These are phyloP conservation scores for Boletus semigastroideus DNA, from an alignment of 1,284 basidiomycete species.

Conservation along the genomic window DNA sequence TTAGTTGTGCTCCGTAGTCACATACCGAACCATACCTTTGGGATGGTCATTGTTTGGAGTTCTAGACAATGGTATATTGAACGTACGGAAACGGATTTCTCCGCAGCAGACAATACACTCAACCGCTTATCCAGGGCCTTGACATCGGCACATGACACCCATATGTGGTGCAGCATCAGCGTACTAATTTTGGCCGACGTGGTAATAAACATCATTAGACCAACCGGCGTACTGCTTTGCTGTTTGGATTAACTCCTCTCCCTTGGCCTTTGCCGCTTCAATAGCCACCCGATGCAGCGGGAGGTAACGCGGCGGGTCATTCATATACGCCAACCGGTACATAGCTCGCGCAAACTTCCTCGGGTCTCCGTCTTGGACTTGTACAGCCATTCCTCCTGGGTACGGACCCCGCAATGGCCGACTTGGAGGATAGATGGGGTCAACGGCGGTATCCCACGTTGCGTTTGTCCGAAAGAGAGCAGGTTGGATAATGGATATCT, in stretches of 20 bases:
- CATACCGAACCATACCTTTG: conserved; percentile 31
- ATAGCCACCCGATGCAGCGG: conserved; percentile 27
- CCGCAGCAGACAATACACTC: background rate
- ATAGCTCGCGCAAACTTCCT: conserved; percentile 23
- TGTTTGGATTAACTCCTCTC: conserved; percentile 24
- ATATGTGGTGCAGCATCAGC: no score
- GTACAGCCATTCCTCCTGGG: conserved; percentile 4
- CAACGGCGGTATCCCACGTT: conserved; percentile 2
- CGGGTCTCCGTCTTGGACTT: conserved; percentile 19
- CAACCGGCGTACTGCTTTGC: conserved; percentile 30
- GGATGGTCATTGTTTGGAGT: background rate
- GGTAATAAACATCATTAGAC: conserved; percentile 30
- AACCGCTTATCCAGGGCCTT: no score
- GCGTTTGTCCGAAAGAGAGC: conserved; percentile 25
- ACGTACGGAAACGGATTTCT: no score
- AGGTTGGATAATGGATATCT: conserved; percentile 32
- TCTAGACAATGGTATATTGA: background rate
- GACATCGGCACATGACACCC: no score
- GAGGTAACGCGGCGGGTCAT: conserved; percentile 29
- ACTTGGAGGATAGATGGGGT: conserved; percentile 19
- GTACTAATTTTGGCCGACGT: conserved; percentile 8
- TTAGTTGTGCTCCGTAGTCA: background rate
- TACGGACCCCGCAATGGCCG: conserved; percentile 20
- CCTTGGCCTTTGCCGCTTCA: conserved; percentile 25
- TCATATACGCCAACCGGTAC: conserved; percentile 19